Percentiles rank a stretch among this genome's conserved stretches.
phyloP scores from a whole-genome alignment of 495 filamentous ascomycete species.

The Xylaria nigripes region DNA sequence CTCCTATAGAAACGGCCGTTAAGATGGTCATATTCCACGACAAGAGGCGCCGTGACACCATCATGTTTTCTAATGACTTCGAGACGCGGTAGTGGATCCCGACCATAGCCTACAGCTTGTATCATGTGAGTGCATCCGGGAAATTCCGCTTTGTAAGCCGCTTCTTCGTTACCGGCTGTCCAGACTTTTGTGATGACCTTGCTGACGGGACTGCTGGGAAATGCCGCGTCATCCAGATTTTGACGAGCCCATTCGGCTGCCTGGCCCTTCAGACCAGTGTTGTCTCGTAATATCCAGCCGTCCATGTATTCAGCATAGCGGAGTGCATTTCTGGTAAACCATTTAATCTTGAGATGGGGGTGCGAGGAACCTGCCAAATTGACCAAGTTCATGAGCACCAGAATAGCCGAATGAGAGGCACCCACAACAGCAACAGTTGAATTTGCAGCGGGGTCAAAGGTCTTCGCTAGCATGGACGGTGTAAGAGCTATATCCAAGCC shows the following conservation, averaged over 20 bases:
- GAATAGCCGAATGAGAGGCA: constrained; percentile 54
- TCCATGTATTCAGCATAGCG: constrained; percentile 55
- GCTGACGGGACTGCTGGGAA: constrained; percentile 41
- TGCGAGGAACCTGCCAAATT: constrained; percentile 42
- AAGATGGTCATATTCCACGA: constrained; percentile 41
- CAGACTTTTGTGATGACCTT: constrained; percentile 44
- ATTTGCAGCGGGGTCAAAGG: constrained; percentile 30
- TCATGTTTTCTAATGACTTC: constrained; percentile 17
- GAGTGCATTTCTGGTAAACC: constrained; percentile 53
- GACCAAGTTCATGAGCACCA: constrained; percentile 52
- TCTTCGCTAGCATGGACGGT: constrained; percentile 40
- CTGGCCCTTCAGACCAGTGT: constrained; percentile 55
- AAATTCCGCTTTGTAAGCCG: constrained; percentile 37
- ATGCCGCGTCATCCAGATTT: constrained; percentile 44
- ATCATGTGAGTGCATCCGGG: constrained; percentile 42
- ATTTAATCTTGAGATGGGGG: constrained; percentile 46
- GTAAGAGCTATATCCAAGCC: constrained; percentile 50
- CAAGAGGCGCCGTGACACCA: constrained; percentile 16
- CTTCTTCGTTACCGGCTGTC: constrained; percentile 37
- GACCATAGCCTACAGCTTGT: constrained; percentile 49
- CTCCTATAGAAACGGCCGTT: constrained; percentile 42
- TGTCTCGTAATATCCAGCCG: constrained; percentile 55
- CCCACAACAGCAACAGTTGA: constrained; percentile 48
- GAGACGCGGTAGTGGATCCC: constrained; percentile 40
- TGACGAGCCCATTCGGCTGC: constrained; percentile 50